A percentile compares a stretch with the other conserved stretches of the same genome.
Conservation (phyloP, 2,329 filamentous ascomycete genomes). For the Botrytis porri region DNA sequence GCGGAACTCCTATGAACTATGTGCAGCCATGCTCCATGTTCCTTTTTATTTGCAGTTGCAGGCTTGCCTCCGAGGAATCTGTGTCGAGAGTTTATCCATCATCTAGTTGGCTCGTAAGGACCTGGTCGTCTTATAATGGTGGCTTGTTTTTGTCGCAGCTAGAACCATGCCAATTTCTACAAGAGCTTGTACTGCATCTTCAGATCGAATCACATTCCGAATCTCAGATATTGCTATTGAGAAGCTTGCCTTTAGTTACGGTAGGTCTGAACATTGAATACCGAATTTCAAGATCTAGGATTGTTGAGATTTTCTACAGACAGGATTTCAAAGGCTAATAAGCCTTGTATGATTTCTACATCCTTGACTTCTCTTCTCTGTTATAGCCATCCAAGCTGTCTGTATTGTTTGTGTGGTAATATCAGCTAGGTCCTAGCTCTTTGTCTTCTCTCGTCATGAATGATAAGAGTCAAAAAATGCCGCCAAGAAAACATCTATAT, state of each 20-base stretch:
- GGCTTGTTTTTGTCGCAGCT: background rate
- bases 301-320: no score
- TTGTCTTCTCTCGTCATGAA: background rate
- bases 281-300: background rate
- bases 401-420: background rate
- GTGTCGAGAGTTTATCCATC: background rate
- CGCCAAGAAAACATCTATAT: background rate
- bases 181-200: background rate
- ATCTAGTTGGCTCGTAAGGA: background rate
- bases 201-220: background rate
- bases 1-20: background rate
- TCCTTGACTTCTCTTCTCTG: background rate
- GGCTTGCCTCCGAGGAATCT: background rate
- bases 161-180: background rate
- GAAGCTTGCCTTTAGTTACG: background rate
- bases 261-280: background rate
- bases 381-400: background rate
- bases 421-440: background rate
- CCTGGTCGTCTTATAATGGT: background rate
- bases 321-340: background rate
- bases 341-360: background rate
- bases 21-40: background rate
- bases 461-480: background rate
- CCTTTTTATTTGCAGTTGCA: background rate
- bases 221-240: background rate